Conservation (phyloP, 306 rosid species). For the Acacia crassicarpa region DNA sequence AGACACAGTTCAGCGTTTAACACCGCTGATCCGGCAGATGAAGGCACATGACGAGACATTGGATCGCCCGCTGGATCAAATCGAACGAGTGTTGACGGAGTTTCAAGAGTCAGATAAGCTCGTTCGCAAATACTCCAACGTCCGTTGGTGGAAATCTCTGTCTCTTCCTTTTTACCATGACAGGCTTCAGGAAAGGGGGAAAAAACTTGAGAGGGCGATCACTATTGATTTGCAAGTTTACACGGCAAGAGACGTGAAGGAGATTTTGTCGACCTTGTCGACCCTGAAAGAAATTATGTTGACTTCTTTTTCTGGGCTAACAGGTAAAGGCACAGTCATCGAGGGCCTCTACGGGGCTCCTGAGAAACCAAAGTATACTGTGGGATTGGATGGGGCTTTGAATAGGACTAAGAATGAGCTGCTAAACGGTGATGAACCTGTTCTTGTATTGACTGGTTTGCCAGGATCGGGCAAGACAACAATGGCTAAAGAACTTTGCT, state of each 20-base stretch:
- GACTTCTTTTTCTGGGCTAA: constrained; percentile 2
- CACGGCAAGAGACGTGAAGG: constrained; percentile 9
- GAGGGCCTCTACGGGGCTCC: constrained; percentile 39
- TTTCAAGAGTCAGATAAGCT: constrained; percentile 10
- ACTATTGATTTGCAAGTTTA: constrained; percentile 1
- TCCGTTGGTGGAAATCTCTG: constrained; percentile 27
- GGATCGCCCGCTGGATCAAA: not conserved
- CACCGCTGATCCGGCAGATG: constrained; percentile 19
- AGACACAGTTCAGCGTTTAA: not conserved
- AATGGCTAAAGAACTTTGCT: constrained; percentile 52
- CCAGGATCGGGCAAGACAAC: constrained; percentile 68
- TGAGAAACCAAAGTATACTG: constrained; percentile 28
- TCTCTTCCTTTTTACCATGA: constrained; percentile 15
- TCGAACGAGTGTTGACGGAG: not conserved
- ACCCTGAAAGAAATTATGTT: constrained; percentile 2
- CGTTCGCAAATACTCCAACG: constrained; percentile 25
- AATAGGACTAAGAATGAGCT: constrained; percentile 41
- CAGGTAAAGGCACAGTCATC: not conserved
- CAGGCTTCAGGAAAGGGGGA: not conserved
- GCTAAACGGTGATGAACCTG: constrained; percentile 19
- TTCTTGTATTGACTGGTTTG: constrained; percentile 52
- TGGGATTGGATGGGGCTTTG: constrained; percentile 49
- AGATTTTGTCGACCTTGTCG: not conserved
- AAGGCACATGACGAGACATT: not conserved
- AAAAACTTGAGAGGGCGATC: not conserved